These are phyloP conservation scores for Echria macrotheca DNA, from an alignment of 495 filamentous ascomycete genomes.

Conservation along the genomic window DNA sequence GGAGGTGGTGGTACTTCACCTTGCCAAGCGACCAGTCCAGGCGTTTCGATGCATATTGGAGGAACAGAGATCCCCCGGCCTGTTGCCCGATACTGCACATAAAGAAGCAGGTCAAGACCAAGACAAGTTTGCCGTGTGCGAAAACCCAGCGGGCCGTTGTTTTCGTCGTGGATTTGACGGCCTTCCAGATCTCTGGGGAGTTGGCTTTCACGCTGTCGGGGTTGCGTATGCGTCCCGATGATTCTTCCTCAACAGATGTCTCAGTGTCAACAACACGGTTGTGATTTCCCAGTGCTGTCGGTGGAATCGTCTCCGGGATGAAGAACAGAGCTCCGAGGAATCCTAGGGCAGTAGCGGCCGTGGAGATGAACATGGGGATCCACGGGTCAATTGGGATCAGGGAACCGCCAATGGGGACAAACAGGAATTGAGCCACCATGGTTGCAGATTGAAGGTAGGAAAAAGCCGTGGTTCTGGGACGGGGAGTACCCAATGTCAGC, in stretches of 20 bases:
- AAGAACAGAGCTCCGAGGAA: constrained; percentile 19
- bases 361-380: constrained; percentile 47
- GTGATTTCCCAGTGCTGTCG: not conserved
- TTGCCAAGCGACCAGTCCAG: constrained; percentile 42
- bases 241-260: not conserved
- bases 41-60: constrained; percentile 51
- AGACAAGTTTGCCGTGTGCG: not conserved
- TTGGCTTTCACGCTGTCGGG: not conserved
- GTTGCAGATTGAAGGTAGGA: constrained; percentile 37
- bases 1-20: too few species aligned
- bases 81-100: constrained; percentile 7
- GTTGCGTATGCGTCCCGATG: not conserved
- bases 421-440: constrained; percentile 8
- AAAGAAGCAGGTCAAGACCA: not conserved
- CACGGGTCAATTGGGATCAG: constrained; percentile 44
- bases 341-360: constrained; percentile 36
- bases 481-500: not conserved
- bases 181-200: not conserved
- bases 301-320: constrained; percentile 35
- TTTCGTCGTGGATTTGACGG: not conserved
- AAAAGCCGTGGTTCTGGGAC: constrained; percentile 43
- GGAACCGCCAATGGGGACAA: constrained; percentile 42
- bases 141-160: not conserved
- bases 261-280: too few species aligned
- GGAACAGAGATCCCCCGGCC: constrained; percentile 21